These are phyloP conservation scores for Pisolithus albus DNA, from an alignment of 768 basidiomycete genomes.

Conservation along the genomic window DNA sequence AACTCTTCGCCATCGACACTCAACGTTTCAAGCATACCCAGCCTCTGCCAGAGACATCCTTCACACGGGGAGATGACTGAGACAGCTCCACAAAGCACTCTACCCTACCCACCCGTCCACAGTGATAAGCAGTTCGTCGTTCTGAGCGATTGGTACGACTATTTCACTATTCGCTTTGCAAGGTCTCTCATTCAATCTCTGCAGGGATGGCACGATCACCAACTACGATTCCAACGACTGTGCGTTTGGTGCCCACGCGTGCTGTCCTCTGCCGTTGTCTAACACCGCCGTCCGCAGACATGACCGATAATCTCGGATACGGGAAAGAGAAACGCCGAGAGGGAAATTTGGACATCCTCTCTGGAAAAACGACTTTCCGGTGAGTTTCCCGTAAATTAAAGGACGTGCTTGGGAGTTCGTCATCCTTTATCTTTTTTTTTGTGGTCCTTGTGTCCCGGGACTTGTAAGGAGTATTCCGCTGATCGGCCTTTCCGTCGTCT, in stretches of 20 bases:
- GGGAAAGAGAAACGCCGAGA: neutral
- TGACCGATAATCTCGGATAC: slow-evolving; percentile 86
- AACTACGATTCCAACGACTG: slow-evolving; percentile 91
- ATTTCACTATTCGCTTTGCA: slow-evolving; percentile 1
- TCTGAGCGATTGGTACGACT: slow-evolving; percentile 81
- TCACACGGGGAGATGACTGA: neutral
- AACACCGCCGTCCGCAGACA: slow-evolving; percentile 37
- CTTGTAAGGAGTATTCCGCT: neutral
- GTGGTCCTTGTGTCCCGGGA: neutral
- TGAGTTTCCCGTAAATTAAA: slow-evolving; percentile 9
- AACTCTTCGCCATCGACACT: neutral
- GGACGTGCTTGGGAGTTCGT: too few relatives aligned
- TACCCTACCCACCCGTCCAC: slow-evolving; percentile 78
- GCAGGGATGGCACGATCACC: slow-evolving; percentile 91
- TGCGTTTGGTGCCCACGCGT: slow-evolving; percentile 28
- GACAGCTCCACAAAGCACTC: slow-evolving; percentile 41
- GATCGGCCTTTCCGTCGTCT: neutral
- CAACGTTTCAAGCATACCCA: too few relatives aligned
- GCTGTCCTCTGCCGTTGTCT: neutral
- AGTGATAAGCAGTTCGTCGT: slow-evolving; percentile 62
- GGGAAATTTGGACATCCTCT: slow-evolving; percentile 60
- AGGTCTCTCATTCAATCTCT: neutral
- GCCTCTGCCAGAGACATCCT: too few relatives aligned
- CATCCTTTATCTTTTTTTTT: too few relatives aligned
- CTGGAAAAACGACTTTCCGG: slow-evolving; percentile 68